A percentile compares a stretch with the other conserved stretches of the same genome.
Evolutionary conservation across 306 rosid genomes (phyloP).

Genomic region (Quercus gilva): DNA sequence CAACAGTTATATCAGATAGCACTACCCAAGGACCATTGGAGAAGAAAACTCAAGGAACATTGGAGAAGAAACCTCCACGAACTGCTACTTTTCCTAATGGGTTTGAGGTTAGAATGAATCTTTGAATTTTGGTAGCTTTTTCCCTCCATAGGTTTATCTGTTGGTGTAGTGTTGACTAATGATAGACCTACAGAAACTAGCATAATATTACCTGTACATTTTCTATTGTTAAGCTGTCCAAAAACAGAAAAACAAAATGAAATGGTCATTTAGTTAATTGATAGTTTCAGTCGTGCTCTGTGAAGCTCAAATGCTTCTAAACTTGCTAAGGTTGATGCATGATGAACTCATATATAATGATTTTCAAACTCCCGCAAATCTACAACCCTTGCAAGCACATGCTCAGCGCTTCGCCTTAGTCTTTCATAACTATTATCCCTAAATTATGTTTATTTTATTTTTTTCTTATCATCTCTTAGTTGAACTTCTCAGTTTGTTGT

Average conservation of each 20-base stretch:
- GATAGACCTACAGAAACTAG: slow-evolving; percentile 14
- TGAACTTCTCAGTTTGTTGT: slow-evolving; percentile 8
- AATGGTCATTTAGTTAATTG: neutral
- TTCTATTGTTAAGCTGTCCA: slow-evolving; percentile 1
- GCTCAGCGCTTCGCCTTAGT: neutral
- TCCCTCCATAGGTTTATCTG: slow-evolving; percentile 6
- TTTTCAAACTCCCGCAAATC: neutral
- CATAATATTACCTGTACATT: neutral
- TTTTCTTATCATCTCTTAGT: slow-evolving; percentile 1
- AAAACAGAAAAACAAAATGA: neutral
- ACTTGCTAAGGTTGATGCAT: neutral
- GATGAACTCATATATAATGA: neutral
- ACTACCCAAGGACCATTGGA: slow-evolving; percentile 38
- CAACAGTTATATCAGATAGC: slow-evolving; percentile 44
- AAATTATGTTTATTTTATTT: neutral
- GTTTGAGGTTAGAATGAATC: slow-evolving; percentile 69
- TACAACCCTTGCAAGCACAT: neutral
- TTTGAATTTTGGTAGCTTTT: neutral
- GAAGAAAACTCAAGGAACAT: slow-evolving; percentile 42
- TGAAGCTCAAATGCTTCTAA: neutral
- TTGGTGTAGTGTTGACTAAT: slow-evolving; percentile 3
- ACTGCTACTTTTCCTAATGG: slow-evolving; percentile 75
- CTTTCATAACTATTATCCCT: slow-evolving; percentile 6
- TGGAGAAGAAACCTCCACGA: slow-evolving; percentile 50
- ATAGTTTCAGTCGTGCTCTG: neutral